A percentile compares a stretch with the other conserved stretches of the same genome.
These are phyloP conservation scores for Pichia sp. DNA, from an alignment of 1,139 yeast genomes.

Conservation along the genomic window DNA sequence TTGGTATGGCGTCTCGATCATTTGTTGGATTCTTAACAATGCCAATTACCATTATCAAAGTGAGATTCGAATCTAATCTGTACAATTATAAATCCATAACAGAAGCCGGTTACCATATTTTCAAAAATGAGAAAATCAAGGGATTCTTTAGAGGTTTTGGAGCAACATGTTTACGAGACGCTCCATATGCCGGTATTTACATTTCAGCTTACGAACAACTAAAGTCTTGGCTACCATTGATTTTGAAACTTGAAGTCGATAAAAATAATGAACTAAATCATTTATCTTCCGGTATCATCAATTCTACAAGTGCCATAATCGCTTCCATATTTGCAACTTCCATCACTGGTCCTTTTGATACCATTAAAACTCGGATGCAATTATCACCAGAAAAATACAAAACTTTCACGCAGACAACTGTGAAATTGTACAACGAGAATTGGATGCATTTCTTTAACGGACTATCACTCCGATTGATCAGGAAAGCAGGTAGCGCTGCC, in stretches of 20 bases:
- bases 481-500: slow-evolving; percentile 90
- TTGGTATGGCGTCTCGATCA: slow-evolving; percentile 79
- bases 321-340: slow-evolving; percentile 81
- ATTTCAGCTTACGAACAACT: slow-evolving; percentile 75
- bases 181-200: slow-evolving; percentile 93
- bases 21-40: slow-evolving; percentile 82
- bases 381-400: slow-evolving; percentile 42
- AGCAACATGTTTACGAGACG: slow-evolving; percentile 84
- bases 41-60: slow-evolving; percentile 96
- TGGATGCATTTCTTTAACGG: slow-evolving; percentile 68
- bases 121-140: slow-evolving; percentile 37
- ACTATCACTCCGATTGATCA: slow-evolving; percentile 63
- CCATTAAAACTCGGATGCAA: slow-evolving; percentile 88
- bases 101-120: slow-evolving; percentile 57
- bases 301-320: slow-evolving; percentile 59
- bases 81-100: slow-evolving; percentile 61
- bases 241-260: slow-evolving; percentile 6
- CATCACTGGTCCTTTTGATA: slow-evolving; percentile 91
- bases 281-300: slow-evolving; percentile 48
- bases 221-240: slow-evolving; percentile 32
- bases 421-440: slow-evolving; percentile 45
- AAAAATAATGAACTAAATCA: slow-evolving; percentile 19
- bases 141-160: slow-evolving; percentile 85
- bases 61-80: slow-evolving; percentile 73
- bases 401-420: slow-evolving; percentile 32